Percentiles rank a stretch among this genome's conserved stretches.
Evolutionary conservation across 2,329 filamentous ascomycete genomes (phyloP).

Genomic region (Cordyceps pruinosa): DNA sequence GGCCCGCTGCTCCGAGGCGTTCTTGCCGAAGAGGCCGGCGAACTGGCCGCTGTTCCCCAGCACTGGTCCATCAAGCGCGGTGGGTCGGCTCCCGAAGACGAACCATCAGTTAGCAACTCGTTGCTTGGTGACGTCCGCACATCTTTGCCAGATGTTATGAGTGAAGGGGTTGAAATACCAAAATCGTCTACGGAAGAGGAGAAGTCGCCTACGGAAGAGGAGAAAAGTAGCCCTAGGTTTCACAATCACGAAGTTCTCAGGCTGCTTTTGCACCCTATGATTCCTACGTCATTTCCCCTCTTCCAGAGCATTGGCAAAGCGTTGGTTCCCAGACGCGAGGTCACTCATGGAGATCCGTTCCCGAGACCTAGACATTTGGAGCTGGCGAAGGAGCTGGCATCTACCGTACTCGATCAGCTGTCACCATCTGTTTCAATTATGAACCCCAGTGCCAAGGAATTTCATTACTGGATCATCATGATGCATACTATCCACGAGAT

Average conservation of each 20-base stretch:
- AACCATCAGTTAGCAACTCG: slow-evolving; percentile 15
- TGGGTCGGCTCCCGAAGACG: slow-evolving; percentile 20
- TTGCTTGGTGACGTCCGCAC: slow-evolving; percentile 24
- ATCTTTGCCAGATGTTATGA: slow-evolving; percentile 27
- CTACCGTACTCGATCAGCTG: slow-evolving; percentile 63
- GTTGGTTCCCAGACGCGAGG: slow-evolving; percentile 64
- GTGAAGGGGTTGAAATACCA: no score
- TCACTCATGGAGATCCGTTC: slow-evolving; percentile 50
- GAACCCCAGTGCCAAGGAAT: slow-evolving; percentile 53
- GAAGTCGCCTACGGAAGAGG: slow-evolving; percentile 37
- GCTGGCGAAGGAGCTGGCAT: slow-evolving; percentile 60
- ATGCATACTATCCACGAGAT: slow-evolving; percentile 72
- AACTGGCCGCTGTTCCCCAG: slow-evolving; percentile 67
- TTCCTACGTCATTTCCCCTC: slow-evolving; percentile 74
- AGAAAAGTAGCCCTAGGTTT: slow-evolving; percentile 39
- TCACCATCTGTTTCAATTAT: slow-evolving; percentile 37
- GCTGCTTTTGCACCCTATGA: slow-evolving; percentile 69
- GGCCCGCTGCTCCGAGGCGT: slow-evolving; percentile 73
- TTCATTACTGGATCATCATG: slow-evolving; percentile 76
- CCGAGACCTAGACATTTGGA: slow-evolving; percentile 46
- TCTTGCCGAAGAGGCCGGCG: slow-evolving; percentile 74
- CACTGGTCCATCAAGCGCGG: slow-evolving; percentile 46
- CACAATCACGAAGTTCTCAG: slow-evolving; percentile 74
- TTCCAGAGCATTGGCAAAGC: slow-evolving; percentile 81
- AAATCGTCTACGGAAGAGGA: slow-evolving; percentile 39